Evolutionary conservation across 1,284 basidiomycete species (phyloP).

Genomic region (Leccinum griseonigrum): DNA sequence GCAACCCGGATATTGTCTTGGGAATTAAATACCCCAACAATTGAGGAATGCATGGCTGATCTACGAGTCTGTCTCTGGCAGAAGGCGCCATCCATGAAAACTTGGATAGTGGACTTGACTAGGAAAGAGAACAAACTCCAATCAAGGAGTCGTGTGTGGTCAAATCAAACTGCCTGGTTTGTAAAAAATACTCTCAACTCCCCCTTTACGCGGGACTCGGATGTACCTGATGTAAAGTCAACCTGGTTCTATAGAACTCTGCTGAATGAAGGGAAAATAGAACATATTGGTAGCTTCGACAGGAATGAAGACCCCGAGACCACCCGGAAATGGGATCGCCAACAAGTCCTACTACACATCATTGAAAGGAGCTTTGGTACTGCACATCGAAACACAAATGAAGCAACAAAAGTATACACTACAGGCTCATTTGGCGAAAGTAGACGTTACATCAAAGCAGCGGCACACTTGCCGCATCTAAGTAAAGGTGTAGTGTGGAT

Average conservation of each 20-base stretch:
- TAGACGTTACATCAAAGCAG: neutral
- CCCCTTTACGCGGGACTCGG: too few species aligned
- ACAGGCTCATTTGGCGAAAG: neutral
- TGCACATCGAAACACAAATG: neutral
- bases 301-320: neutral
- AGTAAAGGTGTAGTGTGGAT: neutral
- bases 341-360: neutral
- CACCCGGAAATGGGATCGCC: neutral
- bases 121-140: neutral
- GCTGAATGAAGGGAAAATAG: neutral
- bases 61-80: neutral
- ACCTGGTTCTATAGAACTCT: neutral
- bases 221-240: too few species aligned
- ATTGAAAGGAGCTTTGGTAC: neutral
- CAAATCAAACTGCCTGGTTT: neutral
- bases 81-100: neutral
- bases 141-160: neutral
- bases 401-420: neutral
- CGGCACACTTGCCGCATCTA: neutral
- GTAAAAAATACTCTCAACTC: too few species aligned
- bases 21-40: neutral
- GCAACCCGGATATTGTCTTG: neutral
- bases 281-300: neutral
- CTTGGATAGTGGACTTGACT: neutral
- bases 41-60: neutral